Percentiles rank a stretch among this genome's conserved stretches.
Conservation (phyloP, 441 rosid genomes). For the Aleurites moluccanus region DNA sequence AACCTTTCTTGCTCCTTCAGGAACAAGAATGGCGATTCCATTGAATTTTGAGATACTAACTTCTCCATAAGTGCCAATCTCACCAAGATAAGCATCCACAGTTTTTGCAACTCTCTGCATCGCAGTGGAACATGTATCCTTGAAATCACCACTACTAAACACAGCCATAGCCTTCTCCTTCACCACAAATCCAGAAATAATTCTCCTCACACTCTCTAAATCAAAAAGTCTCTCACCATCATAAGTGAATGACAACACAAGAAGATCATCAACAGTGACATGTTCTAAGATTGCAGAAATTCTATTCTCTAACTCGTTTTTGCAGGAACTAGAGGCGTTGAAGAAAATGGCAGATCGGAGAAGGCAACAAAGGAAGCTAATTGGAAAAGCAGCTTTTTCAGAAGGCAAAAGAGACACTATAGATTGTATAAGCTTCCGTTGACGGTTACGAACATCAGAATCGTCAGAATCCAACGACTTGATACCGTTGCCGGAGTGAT, state of each 20-base stretch:
- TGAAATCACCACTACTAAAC: constrained; percentile 54
- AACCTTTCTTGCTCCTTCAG: constrained; percentile 62
- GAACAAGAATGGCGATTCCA: constrained; percentile 65
- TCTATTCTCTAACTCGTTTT: constrained; percentile 74
- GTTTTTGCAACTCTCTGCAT: constrained; percentile 70
- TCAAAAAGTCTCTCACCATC: constrained; percentile 78
- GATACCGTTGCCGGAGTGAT: constrained; percentile 63
- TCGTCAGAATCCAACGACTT: constrained; percentile 31
- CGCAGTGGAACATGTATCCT: constrained; percentile 43
- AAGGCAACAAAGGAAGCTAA: constrained; percentile 82
- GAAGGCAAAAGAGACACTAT: constrained; percentile 67
- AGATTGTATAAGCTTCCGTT: constrained; percentile 63
- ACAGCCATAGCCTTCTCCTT: constrained; percentile 74
- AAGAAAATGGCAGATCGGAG: constrained; percentile 76
- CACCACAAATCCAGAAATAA: constrained; percentile 63
- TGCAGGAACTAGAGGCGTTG: constrained; percentile 50
- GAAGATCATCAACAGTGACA: constrained; percentile 74
- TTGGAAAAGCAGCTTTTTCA: constrained; percentile 63
- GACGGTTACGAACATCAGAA: constrained; percentile 37
- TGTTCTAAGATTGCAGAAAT: constrained; percentile 68
- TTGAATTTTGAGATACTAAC: constrained; percentile 74
- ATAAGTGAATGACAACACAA: constrained; percentile 68
- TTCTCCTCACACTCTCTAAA: constrained; percentile 76
- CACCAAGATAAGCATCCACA: constrained; percentile 68
- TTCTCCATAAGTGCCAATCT: constrained; percentile 59